Evolutionary conservation across 331 rosid species (phyloP).

Genomic region (Saraca asoca): DNA sequence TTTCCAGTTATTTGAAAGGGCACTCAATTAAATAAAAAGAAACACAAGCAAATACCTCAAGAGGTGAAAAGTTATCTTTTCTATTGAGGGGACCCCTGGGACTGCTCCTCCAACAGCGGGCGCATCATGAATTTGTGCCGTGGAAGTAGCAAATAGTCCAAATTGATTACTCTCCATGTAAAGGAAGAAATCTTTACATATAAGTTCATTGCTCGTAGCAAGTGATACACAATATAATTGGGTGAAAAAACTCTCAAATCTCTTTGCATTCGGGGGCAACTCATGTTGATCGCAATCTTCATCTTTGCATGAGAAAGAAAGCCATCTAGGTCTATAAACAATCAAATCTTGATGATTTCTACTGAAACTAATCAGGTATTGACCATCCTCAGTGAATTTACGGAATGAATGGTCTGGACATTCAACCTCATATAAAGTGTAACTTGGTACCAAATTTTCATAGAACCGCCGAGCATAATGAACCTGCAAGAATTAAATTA

Average conservation of each 20-base stretch:
- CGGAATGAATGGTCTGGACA: constrained; percentile 89
- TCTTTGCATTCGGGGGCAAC: constrained; percentile 69
- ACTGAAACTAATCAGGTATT: constrained; percentile 85
- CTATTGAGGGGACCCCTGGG: constrained; percentile 82
- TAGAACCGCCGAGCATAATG: constrained; percentile 80
- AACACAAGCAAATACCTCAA: constrained; percentile 55
- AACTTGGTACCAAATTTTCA: constrained; percentile 89
- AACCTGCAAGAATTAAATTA: constrained; percentile 71
- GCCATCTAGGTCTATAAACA: constrained; percentile 94
- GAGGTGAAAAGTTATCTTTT: constrained; percentile 89
- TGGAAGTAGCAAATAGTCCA: constrained; percentile 90
- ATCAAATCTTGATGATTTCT: constrained; percentile 77
- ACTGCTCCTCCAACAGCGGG: constrained; percentile 81
- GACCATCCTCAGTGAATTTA: constrained; percentile 96
- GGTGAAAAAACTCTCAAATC: constrained; percentile 88
- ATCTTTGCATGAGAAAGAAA: constrained; percentile 80
- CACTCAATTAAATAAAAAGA: constrained; percentile 7
- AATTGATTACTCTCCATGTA: constrained; percentile 77
- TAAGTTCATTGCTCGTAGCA: constrained; percentile 77
- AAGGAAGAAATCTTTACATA: constrained; percentile 93
- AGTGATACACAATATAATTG: constrained; percentile 71
- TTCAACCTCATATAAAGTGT: constrained; percentile 80
- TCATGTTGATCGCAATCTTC: constrained; percentile 75
- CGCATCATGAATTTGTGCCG: constrained; percentile 70
- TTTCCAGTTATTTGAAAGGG: constrained; percentile 1